Percentiles rank a stretch among this genome's conserved stretches.
These are phyloP conservation scores for Sisymbrium altissimum DNA, from an alignment of 345 rosid species.

Conservation along the genomic window DNA sequence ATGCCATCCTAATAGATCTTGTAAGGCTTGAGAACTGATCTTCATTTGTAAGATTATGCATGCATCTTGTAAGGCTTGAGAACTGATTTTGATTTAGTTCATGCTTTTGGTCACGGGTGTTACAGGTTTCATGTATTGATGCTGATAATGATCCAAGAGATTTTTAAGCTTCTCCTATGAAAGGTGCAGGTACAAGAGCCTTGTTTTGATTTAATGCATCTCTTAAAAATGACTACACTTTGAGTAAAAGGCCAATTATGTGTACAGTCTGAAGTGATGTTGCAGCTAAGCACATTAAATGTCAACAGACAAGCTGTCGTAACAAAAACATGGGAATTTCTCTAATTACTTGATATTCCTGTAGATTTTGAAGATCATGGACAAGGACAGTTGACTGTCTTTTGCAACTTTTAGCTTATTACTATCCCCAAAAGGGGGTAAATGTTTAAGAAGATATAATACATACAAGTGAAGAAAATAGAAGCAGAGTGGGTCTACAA, in stretches of 20 bases:
- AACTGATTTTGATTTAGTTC: background rate
- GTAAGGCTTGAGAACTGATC: too few species aligned
- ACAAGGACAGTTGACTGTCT: background rate
- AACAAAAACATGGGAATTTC: background rate
- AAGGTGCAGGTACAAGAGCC: too few species aligned
- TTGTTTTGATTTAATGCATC: too few species aligned
- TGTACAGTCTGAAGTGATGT: background rate
- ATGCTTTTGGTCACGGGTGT: background rate
- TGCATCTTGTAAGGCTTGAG: too few species aligned
- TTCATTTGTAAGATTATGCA: too few species aligned
- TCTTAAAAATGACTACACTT: too few species aligned
- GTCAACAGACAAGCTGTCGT: too few species aligned
- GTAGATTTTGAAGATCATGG: background rate
- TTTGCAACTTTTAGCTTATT: background rate
- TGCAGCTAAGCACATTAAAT: conserved; percentile 35
- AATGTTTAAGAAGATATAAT: background rate
- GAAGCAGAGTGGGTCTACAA: conserved; percentile 43
- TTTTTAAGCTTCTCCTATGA: conserved; percentile 13
- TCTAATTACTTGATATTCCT: background rate
- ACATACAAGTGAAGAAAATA: background rate
- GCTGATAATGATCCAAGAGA: conserved; percentile 56
- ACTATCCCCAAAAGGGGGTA: background rate
- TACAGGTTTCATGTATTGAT: conserved; percentile 56
- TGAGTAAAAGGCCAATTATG: too few species aligned
- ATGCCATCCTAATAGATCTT: too few species aligned